A percentile compares a stretch with the other conserved stretches of the same genome.
Evolutionary conservation across 1,284 basidiomycete genomes (phyloP).

Genomic region (Leccinum ponderosum): DNA sequence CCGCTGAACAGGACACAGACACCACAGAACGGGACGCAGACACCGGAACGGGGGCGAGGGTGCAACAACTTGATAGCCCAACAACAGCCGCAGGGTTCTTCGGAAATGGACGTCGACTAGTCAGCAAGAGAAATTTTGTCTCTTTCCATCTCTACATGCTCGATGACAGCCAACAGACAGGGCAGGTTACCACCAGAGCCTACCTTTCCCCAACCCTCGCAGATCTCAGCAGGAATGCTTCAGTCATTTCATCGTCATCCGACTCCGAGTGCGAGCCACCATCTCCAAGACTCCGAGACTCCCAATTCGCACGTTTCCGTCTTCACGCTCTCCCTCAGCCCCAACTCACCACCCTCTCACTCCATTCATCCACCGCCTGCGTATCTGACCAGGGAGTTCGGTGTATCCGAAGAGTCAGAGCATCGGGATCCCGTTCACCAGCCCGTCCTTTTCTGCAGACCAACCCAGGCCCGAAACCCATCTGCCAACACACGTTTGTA

Average conservation of each 20-base stretch:
- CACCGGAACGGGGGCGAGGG: slow-evolving; percentile 46
- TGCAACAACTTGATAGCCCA: slow-evolving; percentile 27
- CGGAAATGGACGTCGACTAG: slow-evolving; percentile 85
- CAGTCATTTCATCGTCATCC: slow-evolving; percentile 70
- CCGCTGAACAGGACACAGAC: slow-evolving; percentile 49
- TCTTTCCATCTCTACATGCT: neutral
- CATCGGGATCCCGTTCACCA: slow-evolving; percentile 16
- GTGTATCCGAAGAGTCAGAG: slow-evolving; percentile 38
- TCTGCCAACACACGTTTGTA: slow-evolving; percentile 49
- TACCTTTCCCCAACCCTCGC: slow-evolving; percentile 47
- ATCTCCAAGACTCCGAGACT: slow-evolving; percentile 48
- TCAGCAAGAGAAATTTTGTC: slow-evolving; percentile 8
- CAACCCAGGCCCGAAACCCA: slow-evolving; percentile 34
- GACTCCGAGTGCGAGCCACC: slow-evolving; percentile 55
- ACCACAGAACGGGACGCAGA: slow-evolving; percentile 59
- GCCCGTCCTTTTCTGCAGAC: slow-evolving; percentile 6
- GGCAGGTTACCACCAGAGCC: slow-evolving; percentile 3
- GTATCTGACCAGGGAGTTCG: slow-evolving; percentile 62
- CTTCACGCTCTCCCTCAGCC: slow-evolving; percentile 54
- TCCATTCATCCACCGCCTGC: slow-evolving; percentile 49
- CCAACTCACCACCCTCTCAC: slow-evolving; percentile 31
- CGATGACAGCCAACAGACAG: neutral
- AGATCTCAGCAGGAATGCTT: slow-evolving; percentile 72
- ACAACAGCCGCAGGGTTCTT: slow-evolving; percentile 43
- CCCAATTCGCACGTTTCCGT: slow-evolving; percentile 66